Conservation (phyloP, 768 basidiomycete species). For the Auricularia sp. region DNA sequence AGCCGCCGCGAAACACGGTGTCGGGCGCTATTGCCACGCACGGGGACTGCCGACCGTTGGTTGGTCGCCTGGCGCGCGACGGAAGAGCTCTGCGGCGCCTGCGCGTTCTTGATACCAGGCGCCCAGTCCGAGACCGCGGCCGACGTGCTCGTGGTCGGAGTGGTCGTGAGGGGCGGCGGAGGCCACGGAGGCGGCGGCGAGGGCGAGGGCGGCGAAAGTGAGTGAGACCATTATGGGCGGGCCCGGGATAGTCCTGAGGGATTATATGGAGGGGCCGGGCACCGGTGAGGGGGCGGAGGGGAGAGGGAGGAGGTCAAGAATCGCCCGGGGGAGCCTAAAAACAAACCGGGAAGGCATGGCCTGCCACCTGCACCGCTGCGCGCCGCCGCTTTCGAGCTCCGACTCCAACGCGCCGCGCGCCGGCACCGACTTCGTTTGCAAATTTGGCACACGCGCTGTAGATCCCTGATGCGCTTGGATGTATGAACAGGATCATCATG, state of each 20-base stretch:
- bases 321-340: too few relatives aligned
- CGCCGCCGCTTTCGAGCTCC: too few relatives aligned
- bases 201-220: background rate
- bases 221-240: background rate
- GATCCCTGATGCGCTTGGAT: too few relatives aligned
- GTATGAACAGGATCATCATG: too few relatives aligned
- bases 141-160: constrained; percentile 14
- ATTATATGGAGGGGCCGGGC: too few relatives aligned
- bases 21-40: constrained; percentile 21
- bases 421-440: too few relatives aligned
- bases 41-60: constrained; percentile 53
- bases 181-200: background rate
- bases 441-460: too few relatives aligned
- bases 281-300: too few relatives aligned
- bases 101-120: constrained; percentile 56
- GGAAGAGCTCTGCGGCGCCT: constrained; percentile 61
- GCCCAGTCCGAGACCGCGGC: constrained; percentile 17
- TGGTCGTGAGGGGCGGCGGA: constrained; percentile 11
- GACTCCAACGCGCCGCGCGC: too few relatives aligned
- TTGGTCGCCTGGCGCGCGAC: constrained; percentile 29
- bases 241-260: background rate
- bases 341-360: too few relatives aligned
- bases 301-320: too few relatives aligned
- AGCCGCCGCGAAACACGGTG: background rate
- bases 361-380: too few relatives aligned